Evolutionary conservation across 179 eudicot genomes (phyloP).

Genomic region (Beta macrorhiza): DNA sequence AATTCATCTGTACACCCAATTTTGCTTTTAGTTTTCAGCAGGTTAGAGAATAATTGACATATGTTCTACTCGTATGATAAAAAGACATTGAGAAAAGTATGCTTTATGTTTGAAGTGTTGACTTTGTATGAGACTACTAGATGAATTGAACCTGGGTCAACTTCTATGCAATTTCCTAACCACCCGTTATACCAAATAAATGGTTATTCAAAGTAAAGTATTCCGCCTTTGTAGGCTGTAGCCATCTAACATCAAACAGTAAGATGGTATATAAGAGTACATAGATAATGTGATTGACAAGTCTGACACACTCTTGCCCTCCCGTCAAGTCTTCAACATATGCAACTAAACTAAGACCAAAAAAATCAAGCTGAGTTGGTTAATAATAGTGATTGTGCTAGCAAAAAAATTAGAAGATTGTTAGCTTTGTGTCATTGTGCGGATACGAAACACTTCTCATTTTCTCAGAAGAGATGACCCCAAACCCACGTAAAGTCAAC

Average conservation of each 20-base stretch:
- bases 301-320: not conserved
- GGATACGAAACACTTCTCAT: not conserved
- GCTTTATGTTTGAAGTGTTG: no score
- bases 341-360: no score
- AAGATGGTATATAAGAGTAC: not conserved
- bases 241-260: not conserved
- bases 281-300: not conserved
- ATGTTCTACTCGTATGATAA: not conserved
- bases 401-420: not conserved
- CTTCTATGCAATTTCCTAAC: not conserved
- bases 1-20: not conserved
- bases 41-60: not conserved
- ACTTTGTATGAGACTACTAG: not conserved
- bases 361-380: not conserved
- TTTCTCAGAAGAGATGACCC: not conserved
- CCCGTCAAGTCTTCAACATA: not conserved
- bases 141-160: not conserved
- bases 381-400: not conserved
- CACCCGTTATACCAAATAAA: not conserved
- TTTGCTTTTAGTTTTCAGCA: not conserved
- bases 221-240: not conserved
- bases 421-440: not conserved
- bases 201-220: not conserved
- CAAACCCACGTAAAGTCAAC: not conserved
- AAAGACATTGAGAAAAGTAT: no score